These are phyloP conservation scores for Citrus australasica DNA, from an alignment of 345 rosid species.

Conservation along the genomic window DNA sequence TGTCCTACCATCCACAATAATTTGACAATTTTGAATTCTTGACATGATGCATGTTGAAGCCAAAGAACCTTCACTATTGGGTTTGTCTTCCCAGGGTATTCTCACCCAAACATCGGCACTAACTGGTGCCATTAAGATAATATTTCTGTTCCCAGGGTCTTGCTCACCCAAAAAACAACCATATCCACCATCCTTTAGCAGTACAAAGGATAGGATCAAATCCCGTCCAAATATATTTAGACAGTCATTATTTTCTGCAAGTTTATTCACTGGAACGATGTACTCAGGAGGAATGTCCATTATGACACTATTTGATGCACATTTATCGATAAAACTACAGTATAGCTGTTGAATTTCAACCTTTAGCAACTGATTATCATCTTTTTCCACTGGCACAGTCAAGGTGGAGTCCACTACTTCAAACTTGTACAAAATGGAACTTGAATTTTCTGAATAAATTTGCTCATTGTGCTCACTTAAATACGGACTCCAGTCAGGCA, in stretches of 20 bases:
- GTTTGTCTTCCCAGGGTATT: constrained; percentile 50
- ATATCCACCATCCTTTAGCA: constrained; percentile 38
- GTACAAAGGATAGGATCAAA: constrained; percentile 45
- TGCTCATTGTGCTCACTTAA: constrained; percentile 24
- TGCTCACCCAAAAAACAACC: constrained; percentile 24
- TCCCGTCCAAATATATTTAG: constrained; percentile 70
- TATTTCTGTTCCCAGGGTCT: constrained; percentile 26
- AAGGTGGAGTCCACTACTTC: constrained; percentile 71
- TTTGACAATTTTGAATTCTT: constrained; percentile 51
- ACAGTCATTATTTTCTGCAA: constrained; percentile 40
- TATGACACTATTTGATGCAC: constrained; percentile 34
- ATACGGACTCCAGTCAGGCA: constrained; percentile 69
- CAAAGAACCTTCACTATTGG: constrained; percentile 24
- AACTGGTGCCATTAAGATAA: constrained; percentile 46
- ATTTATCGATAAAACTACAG: constrained; percentile 40
- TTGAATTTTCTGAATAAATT: constrained; percentile 19
- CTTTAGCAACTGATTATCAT: constrained; percentile 48
- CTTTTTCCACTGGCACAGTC: constrained; percentile 51
- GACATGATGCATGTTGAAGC: constrained; percentile 58
- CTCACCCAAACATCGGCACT: constrained; percentile 78
- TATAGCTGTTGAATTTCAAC: constrained; percentile 53
- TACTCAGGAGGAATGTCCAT: constrained; percentile 54
- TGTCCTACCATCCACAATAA: constrained; percentile 63
- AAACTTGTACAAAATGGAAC: constrained; percentile 48
- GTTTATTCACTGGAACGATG: constrained; percentile 46